Evolutionary conservation across 1,139 yeast genomes (phyloP).

Genomic region (Blastobotrys illinoisensis): DNA sequence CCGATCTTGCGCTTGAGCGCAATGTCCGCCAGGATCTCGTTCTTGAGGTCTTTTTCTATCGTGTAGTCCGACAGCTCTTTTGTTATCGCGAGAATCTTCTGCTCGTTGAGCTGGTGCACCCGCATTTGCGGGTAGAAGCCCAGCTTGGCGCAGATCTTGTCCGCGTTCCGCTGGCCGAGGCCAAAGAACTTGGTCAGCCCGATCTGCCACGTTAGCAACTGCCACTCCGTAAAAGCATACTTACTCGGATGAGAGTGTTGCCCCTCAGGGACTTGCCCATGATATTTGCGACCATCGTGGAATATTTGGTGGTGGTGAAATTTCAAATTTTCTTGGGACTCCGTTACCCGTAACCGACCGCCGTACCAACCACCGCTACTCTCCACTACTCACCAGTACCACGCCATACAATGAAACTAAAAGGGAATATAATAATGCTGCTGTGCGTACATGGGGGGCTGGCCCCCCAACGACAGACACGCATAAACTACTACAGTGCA

Average conservation of each 20-base stretch:
- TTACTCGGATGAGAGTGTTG: conserved; percentile 32
- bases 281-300: conserved; percentile 34
- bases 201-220: conserved; percentile 35
- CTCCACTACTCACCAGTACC: too few species aligned
- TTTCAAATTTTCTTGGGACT: neutral
- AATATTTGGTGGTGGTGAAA: neutral
- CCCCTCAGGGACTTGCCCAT: conserved; percentile 41
- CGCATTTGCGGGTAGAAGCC: conserved; percentile 92
- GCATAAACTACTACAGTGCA: too few species aligned
- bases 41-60: conserved; percentile 81
- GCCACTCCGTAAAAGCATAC: conserved; percentile 12
- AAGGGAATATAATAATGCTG: too few species aligned
- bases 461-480: too few species aligned
- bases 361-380: too few species aligned
- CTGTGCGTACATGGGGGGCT: too few species aligned
- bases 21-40: conserved; percentile 73
- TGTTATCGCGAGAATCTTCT: conserved; percentile 77
- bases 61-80: conserved; percentile 80
- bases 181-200: conserved; percentile 86
- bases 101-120: conserved; percentile 87
- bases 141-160: conserved; percentile 72
- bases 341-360: neutral
- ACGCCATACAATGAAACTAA: too few species aligned
- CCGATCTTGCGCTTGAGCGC: conserved; percentile 76
- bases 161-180: conserved; percentile 70